phyloP scores from a whole-genome alignment of 371 early-diverging fungal genomes.

The Mycotypha africana region DNA sequence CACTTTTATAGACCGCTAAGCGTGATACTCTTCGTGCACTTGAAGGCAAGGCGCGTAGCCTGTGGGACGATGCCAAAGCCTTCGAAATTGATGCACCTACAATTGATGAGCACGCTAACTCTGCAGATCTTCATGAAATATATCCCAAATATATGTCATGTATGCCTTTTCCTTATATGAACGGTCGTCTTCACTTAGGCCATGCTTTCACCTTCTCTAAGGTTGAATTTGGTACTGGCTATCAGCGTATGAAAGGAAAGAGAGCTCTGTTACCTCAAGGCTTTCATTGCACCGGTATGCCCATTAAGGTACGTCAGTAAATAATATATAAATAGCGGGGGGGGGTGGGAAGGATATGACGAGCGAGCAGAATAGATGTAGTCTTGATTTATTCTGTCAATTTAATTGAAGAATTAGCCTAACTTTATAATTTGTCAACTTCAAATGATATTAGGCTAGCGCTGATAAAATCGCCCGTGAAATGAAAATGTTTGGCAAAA shows the following conservation, averaged over 20 bases:
- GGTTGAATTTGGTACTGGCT: constrained; percentile 95
- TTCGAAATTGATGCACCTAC: constrained; percentile 90
- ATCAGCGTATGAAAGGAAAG: constrained; percentile 93
- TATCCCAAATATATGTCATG: constrained; percentile 95
- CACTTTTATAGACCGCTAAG: constrained; percentile 72
- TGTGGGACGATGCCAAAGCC: constrained; percentile 75
- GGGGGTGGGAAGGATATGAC: not conserved
- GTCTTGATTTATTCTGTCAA: too few species aligned
- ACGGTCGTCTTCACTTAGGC: constrained; percentile 98
- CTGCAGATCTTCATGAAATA: constrained; percentile 51
- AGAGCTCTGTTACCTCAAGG: constrained; percentile 97
- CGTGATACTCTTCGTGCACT: constrained; percentile 77
- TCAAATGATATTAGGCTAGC: constrained; percentile 68
- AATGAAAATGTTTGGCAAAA: constrained; percentile 87
- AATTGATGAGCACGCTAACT: constrained; percentile 53
- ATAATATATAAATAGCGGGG: not conserved
- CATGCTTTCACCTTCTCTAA: constrained; percentile 98
- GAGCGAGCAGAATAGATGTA: not conserved
- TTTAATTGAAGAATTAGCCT: too few species aligned
- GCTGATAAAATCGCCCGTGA: constrained; percentile 98
- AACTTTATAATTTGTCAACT: not conserved
- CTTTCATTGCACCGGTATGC: constrained; percentile 99
- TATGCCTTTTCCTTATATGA: constrained; percentile 99
- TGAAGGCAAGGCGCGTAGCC: constrained; percentile 72
- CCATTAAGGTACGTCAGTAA: constrained; percentile 93